Base-by-base conservation (phyloP, 805 yeast genomes). In the Barnettozyma vustinii region DNA sequence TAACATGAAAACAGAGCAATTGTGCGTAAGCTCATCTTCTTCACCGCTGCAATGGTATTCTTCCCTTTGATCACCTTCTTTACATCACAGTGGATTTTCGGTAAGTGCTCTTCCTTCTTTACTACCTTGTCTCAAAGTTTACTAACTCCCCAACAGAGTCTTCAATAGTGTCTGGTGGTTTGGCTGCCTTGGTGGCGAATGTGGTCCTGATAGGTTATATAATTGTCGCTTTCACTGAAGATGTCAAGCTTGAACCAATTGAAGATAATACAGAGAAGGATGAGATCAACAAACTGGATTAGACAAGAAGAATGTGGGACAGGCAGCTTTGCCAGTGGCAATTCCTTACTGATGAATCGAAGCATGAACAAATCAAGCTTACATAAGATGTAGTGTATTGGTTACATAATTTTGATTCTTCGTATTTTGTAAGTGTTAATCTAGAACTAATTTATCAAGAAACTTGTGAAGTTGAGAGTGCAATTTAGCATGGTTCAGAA, bases 181-280 rank as follows among this genome's bases (percentile, higher is more conserved):
- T 82, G n/a, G 88, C 91, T 35, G 94, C 94, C 2, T 71, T 79
- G 16, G 78, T 79, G 49, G 94, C 94, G 25, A 87, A 87, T 60
- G 67, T 82, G 7, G 94, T 87, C 19, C 69, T 87, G 55, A 77
- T 86, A 46, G 87, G 85, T 1, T 87, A 84, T 59, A 80, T 87
- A 32, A 72, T 83, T 16, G 85, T 77, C 51, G 94, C 95, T 1
- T 86, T 86, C 66, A 75, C 75, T 20, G 95, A 87, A 61, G 84
- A 83, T 45, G 64, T 64, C 40, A 60, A 60, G 13, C 56, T 63
- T 6, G 68, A 61, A 15, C 62, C 57, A n/a, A 40, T 30, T 9
- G 46, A 42, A 6, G 47, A 40, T 23, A 23, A 35, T 20, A 51
- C 56, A 7, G 68, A 67, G 45, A 69, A 75, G 52, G 71, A 72